Conservation (phyloP, 768 basidiomycete species). For the Panaeolus papilionaceus region DNA sequence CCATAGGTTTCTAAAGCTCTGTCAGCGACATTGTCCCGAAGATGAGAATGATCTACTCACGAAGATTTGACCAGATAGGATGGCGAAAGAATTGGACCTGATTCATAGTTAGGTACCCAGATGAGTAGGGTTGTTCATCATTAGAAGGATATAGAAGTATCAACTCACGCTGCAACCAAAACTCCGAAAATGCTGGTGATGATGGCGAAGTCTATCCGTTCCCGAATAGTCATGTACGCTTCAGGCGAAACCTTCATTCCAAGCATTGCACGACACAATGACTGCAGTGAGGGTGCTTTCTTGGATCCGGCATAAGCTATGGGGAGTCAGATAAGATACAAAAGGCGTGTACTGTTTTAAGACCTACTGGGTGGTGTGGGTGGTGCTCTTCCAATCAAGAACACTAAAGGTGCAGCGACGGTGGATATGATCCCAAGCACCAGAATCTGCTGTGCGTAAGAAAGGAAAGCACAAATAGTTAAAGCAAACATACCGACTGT, state of each 20-base stretch:
- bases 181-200: slow-evolving; percentile 65
- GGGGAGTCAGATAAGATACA: slow-evolving; percentile 10
- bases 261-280: slow-evolving; percentile 60
- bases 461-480: background rate
- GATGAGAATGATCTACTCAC: slow-evolving; percentile 44
- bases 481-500: slow-evolving; percentile 57
- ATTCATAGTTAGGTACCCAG: background rate
- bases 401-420: slow-evolving; percentile 58
- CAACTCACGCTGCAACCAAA: slow-evolving; percentile 65
- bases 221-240: slow-evolving; percentile 63
- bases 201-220: slow-evolving; percentile 76
- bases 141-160: background rate
- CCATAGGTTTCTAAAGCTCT: slow-evolving; percentile 62
- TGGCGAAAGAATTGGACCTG: slow-evolving; percentile 67
- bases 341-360: background rate
- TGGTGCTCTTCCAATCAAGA: slow-evolving; percentile 66
- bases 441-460: slow-evolving; percentile 53
- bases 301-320: slow-evolving; percentile 74
- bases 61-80: slow-evolving; percentile 72
- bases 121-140: background rate
- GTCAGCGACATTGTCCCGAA: slow-evolving; percentile 12
- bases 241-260: slow-evolving; percentile 48
- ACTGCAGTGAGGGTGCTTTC: slow-evolving; percentile 55
- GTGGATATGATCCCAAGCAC: slow-evolving; percentile 76
- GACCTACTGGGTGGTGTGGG: slow-evolving; percentile 80